These are phyloP conservation scores for Cerrena zonata DNA, from an alignment of 1,284 basidiomycete genomes.

Conservation along the genomic window DNA sequence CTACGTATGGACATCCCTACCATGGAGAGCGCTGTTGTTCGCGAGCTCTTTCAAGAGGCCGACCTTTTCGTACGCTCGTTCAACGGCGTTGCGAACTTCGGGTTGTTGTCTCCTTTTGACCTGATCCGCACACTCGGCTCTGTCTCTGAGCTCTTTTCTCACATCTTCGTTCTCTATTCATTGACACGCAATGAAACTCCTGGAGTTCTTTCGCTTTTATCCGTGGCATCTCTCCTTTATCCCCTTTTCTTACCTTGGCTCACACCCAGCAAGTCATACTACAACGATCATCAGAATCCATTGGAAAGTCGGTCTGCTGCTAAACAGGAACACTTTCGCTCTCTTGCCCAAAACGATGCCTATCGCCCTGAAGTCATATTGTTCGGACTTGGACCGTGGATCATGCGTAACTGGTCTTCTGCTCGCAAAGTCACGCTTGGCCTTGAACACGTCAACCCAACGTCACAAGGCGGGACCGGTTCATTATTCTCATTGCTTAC, in stretches of 20 bases:
- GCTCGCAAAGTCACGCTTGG: conserved; percentile 55
- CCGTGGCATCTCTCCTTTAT: conserved; percentile 50
- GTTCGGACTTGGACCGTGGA: conserved; percentile 78
- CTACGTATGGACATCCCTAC: conserved; percentile 74
- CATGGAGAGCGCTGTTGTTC: conserved; percentile 61
- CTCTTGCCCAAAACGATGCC: conserved; percentile 60
- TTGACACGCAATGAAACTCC: conserved; percentile 55
- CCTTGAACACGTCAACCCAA: conserved; percentile 43
- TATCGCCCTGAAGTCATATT: conserved; percentile 72
- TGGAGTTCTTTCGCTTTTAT: conserved; percentile 52
- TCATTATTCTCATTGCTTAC: conserved; percentile 35
- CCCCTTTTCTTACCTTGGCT: conserved; percentile 51
- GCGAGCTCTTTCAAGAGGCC: conserved; percentile 76
- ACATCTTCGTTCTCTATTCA: conserved; percentile 61
- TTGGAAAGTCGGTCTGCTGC: conserved; percentile 57
- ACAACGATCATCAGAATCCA: conserved; percentile 41
- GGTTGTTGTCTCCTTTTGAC: conserved; percentile 70
- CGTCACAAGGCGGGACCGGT: conserved; percentile 9
- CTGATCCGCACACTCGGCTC: conserved; percentile 68
- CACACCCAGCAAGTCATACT: conserved; percentile 32
- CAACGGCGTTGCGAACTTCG: conserved; percentile 59
- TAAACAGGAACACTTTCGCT: conserved; percentile 67
- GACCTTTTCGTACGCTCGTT: conserved; percentile 75
- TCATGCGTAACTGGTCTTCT: conserved; percentile 65
- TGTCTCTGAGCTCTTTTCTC: conserved; percentile 63